Base-by-base conservation (phyloP, 2,329 filamentous ascomycete species). In the Fusarium anthophilum region DNA sequence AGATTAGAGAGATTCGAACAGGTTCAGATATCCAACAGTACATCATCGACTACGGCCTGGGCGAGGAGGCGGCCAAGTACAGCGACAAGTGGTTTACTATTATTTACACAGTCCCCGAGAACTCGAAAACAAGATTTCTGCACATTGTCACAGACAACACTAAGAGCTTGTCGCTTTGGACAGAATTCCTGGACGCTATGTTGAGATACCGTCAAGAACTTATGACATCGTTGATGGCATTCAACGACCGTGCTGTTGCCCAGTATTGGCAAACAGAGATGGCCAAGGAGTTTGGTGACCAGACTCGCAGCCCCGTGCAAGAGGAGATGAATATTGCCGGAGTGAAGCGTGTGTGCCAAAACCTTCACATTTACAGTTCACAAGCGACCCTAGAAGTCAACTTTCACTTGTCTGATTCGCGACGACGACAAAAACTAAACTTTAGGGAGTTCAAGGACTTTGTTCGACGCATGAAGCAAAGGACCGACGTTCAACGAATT, bases 311-410 rank as follows among this genome's bases (percentile, higher is more conserved):
- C 6, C 82, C 86, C 11, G 90, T 90, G 35, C 89, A 92, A 12
- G 92, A 95, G 77, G 90, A 89, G 61, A 90, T 98, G 59, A 92
- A 96, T 75, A 90, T 97, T 61, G 87, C 88, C 22, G 93, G 93
- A 17, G 92, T 98, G 37, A 92, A 95, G 80, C 91, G 92, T 67
- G 88, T 98, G 20, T 98, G 96, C 83, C 93, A 93, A 69, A 95
- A 92, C 78, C 86, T 98, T 53, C 95, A 98, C 81, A 98, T 99
- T 78, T 95, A 98, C 82, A 94, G 94, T 78, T 93, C 94, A 5
- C 90, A 92, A 69, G 89, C 90, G 62, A 92, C 93, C 51, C 86
- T 98, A 9, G 90, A 90, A 63, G 86, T 88, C 38, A 93, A 93
- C 76, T 98, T 98, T 78, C 86, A 89, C 64, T 87, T 90, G 67